These are phyloP conservation scores for Senna tora DNA, from an alignment of 306 rosid genomes.

Conservation along the genomic window DNA sequence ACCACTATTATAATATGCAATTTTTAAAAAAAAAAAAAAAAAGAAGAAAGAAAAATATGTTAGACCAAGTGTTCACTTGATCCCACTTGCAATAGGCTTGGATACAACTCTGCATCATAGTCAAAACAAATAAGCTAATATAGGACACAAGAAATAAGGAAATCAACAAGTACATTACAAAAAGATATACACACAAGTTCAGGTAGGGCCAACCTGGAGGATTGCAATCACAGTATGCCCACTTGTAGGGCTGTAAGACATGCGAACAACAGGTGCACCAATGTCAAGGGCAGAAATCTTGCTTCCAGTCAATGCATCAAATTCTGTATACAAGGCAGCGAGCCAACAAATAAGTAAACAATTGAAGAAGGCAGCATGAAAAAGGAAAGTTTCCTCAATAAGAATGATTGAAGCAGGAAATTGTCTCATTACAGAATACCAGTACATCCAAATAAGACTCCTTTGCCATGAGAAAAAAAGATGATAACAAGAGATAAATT, in stretches of 20 bases:
- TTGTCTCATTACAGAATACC: not conserved
- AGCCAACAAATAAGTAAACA: slow-evolving; percentile 26
- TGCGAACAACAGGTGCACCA: slow-evolving; percentile 90
- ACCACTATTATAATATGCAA: not conserved
- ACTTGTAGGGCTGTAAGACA: slow-evolving; percentile 89
- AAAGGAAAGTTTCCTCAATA: slow-evolving; percentile 18
- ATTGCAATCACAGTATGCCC: slow-evolving; percentile 89
- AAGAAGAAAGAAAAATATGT: not conserved
- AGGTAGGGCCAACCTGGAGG: slow-evolving; percentile 65
- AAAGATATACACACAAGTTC: slow-evolving; percentile 20
- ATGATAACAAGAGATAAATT: not conserved
- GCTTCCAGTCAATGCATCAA: slow-evolving; percentile 94
- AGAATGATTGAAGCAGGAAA: slow-evolving; percentile 13
- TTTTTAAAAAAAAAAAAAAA: too few species aligned
- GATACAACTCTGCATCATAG: slow-evolving; percentile 17
- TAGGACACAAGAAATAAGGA: not conserved
- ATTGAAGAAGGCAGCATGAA: slow-evolving; percentile 9
- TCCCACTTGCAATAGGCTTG: slow-evolving; percentile 11
- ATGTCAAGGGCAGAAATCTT: slow-evolving; percentile 86
- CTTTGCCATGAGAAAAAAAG: not conserved
- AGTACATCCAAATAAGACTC: slow-evolving; percentile 24
- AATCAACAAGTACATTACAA: not conserved
- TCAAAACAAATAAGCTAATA: slow-evolving; percentile 28
- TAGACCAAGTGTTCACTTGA: not conserved
- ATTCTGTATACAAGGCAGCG: slow-evolving; percentile 57